phyloP scores from a whole-genome alignment of 306 rosid species.

The Vigna angularis region DNA sequence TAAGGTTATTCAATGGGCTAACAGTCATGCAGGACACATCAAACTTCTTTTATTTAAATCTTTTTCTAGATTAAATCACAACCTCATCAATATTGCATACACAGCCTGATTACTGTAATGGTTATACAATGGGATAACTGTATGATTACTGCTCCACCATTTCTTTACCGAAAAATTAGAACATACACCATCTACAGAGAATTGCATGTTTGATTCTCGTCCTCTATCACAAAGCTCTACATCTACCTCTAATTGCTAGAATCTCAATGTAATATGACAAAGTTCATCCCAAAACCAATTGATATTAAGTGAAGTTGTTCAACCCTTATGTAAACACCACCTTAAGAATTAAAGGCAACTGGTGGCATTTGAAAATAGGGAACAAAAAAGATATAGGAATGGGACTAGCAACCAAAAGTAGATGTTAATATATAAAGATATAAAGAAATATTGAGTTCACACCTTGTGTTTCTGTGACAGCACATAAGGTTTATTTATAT shows the following conservation, averaged over 20 bases:
- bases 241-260: not conserved
- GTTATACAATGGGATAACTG: conserved; percentile 21
- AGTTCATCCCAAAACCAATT: too few relatives aligned
- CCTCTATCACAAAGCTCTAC: not conserved
- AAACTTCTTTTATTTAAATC: not conserved
- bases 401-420: conserved; percentile 30
- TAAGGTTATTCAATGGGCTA: conserved; percentile 17
- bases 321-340: too few relatives aligned
- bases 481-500: too few relatives aligned
- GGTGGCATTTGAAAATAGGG: not conserved
- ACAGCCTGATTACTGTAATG: conserved; percentile 12
- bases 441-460: too few relatives aligned
- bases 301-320: too few relatives aligned
- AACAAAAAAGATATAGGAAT: conserved; percentile 11
- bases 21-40: not conserved
- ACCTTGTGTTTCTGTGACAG: too few relatives aligned
- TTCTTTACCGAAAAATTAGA: not conserved
- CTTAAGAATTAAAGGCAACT: too few relatives aligned
- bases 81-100: conserved; percentile 20
- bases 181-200: conserved; percentile 13
- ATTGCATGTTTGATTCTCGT: conserved; percentile 3
- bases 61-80: not conserved
- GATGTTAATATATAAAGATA: too few relatives aligned
- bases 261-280: not conserved
- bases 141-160: conserved; percentile 7